Base-by-base conservation (phyloP, 2,329 filamentous ascomycete species). In the Verticillium zaregamsianum region DNA sequence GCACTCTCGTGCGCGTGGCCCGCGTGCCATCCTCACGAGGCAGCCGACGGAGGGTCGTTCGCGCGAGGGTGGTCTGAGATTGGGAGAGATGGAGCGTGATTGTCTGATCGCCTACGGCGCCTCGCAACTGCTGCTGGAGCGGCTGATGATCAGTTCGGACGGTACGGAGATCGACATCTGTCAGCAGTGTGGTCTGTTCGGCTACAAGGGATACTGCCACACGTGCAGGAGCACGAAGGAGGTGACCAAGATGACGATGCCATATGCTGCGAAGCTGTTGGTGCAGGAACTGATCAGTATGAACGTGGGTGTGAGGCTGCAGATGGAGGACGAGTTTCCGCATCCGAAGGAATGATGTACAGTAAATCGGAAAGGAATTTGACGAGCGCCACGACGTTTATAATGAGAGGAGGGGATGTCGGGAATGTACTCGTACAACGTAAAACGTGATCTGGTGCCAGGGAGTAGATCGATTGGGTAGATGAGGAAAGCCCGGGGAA, bases 21-120 rank as follows among this genome's bases (percentile, higher is more conserved):
- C 95, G 0, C 86, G 91, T 14, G 94, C 94, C 31, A 95, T 97
- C 66, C 83, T 99, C 31, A 99, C 95, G 1, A 88, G 95, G 11
- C 95, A 99, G 74, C 95, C 95, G 0, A 99, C 94, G 0, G 95
- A 99, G 79, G 95, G 95, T 82, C 88, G 95, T 69, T 96, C 93
- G 9, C 83, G 94, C 62, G 92, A 96, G 67, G 95, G 95, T 76
- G 95, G 95, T 75, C 82, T 99, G 54, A 89, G 95, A 73, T 81
- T 99, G 55, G 95, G 96, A 72, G 95, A 99, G 79, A 99, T 99
- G 96, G 95, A 99, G 75, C 92, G 95, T 69, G 95, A 99, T 80
- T 99, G 95, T 77, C 76, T 99, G 65, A 98, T 99, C 68, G 95
- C 95, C 11, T 99, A 99, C 74, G 95, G 95, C 62, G 95, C 95